A percentile compares a stretch with the other conserved stretches of the same genome.
These are phyloP conservation scores for Auricularia heimuer DNA, from an alignment of 768 basidiomycete genomes.

Conservation along the genomic window DNA sequence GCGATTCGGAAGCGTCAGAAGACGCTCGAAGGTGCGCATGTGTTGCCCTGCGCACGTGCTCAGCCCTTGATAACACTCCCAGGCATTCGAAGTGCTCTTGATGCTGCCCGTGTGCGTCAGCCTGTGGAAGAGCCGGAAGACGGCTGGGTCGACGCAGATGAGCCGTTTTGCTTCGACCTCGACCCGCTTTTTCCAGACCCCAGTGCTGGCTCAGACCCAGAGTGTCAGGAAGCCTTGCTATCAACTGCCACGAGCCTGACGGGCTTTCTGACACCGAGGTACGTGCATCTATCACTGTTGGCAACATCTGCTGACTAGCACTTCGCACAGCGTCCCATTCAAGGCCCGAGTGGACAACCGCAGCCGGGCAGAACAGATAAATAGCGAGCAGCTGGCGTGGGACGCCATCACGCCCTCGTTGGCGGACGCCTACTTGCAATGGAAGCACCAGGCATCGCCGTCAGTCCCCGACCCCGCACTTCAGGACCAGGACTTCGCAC, in stretches of 20 bases:
- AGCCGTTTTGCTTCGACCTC: too few species aligned
- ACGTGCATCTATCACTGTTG: background rate
- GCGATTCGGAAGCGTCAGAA: too few species aligned
- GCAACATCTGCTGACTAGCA: background rate
- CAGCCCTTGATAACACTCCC: background rate
- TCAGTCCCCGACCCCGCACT: background rate
- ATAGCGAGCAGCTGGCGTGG: background rate
- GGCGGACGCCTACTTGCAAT: conserved; percentile 51
- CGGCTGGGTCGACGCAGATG: too few species aligned
- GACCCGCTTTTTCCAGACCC: too few species aligned
- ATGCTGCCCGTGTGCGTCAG: background rate
- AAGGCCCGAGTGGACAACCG: background rate
- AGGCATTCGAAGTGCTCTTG: background rate
- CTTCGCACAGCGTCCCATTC: background rate
- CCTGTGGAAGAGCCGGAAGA: too few species aligned
- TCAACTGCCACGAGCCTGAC: background rate
- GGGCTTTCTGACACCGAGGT: background rate
- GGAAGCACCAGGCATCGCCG: background rate
- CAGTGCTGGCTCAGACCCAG: too few species aligned
- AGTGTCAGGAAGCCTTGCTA: too few species aligned
- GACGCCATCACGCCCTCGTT: conserved; percentile 58
- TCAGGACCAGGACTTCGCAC: too few species aligned
- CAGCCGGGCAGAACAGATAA: background rate
- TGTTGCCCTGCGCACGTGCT: too few species aligned
- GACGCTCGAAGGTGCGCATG: too few species aligned